A percentile compares a stretch with the other conserved stretches of the same genome.
phyloP scores from a whole-genome alignment of 2,329 filamentous ascomycete genomes.

The Pezicula radicicola region DNA sequence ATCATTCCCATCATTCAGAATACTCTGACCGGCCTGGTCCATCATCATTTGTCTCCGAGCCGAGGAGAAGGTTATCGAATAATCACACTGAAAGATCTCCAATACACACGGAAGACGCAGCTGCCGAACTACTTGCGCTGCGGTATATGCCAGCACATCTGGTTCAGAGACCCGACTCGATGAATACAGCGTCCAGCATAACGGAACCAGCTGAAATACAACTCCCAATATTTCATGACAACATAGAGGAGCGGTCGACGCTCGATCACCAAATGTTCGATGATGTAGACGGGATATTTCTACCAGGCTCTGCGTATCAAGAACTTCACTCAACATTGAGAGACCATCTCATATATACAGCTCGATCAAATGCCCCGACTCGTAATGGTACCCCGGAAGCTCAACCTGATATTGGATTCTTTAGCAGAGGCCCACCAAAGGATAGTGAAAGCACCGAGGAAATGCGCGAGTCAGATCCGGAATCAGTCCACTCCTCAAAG shows the following conservation, averaged over 20 bases:
- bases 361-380: conserved; percentile 36
- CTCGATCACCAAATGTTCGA: conserved; percentile 10
- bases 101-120: conserved; percentile 9
- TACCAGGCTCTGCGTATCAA: conserved; percentile 44
- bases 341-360: conserved; percentile 42
- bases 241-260: not conserved
- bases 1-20: not conserved
- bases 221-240: not conserved
- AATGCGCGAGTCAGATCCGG: conserved; percentile 9
- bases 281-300: conserved; percentile 36
- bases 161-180: not conserved
- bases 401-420: conserved; percentile 7
- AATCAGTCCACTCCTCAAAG: conserved; percentile 12
- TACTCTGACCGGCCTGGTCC: not conserved
- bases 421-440: conserved; percentile 4
- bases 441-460: conserved; percentile 3
- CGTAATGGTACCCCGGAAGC: conserved; percentile 21
- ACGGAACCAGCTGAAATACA: not conserved
- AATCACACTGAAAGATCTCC: conserved; percentile 1
- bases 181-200: not conserved
- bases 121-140: conserved; percentile 11
- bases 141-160: conserved; percentile 6
- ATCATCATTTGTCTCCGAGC: not conserved
- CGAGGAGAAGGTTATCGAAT: not conserved
- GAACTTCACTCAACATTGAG: conserved; percentile 42